Base-by-base conservation (phyloP, 2,329 filamentous ascomycete species). In the Neopestalotiopsis sp. region DNA sequence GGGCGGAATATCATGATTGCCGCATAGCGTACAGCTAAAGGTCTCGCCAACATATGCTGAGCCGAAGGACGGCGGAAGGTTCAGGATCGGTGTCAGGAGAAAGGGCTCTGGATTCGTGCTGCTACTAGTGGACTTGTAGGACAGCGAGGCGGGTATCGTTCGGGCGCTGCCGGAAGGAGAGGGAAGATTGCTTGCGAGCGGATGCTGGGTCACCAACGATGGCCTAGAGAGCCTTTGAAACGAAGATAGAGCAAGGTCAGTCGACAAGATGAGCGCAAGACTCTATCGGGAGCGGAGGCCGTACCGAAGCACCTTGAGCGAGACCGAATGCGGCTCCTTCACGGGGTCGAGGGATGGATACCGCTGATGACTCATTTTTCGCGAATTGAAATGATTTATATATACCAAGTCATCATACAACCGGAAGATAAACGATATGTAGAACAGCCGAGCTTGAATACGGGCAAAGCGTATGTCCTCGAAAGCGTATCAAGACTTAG, bases 11-110 rank as follows among this genome's bases (percentile, higher is more conserved):
- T 98, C 95, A 78, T 98, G 95, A 84, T 97, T 98, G n/a, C 93
- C 95, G 82, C 95, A 97, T 28, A 98, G 86, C 1, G 95, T 97
- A 81, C 96, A 99, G 72, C 92, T 91, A 81, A 99, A 98, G 0
- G 92, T 94, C 83, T 98, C 95, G 75, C 96, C 96, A 24, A 98
- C 95, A 79, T 98, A 98, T 9, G 95, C 95, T 13, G 94, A 95
- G 59, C 95, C 95, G 79, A 99, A 98, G 0, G 94, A 92, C 17
- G 94, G 91, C 10, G 96, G 95, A 1, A 98, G 90, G 61, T 94
- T 96, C 75, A 98, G 88, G 66, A 90, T 85, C 1, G 89, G 89
- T 42, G 86, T 87, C 71, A 91, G 84, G 69, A 90, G 79, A 78
- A 89, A 89, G 6, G 87, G 85, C 14, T 83, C 80, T 4, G 86